Base-by-base conservation (phyloP, 2,329 filamentous ascomycete genomes). In the Fusarium incarnatum region DNA sequence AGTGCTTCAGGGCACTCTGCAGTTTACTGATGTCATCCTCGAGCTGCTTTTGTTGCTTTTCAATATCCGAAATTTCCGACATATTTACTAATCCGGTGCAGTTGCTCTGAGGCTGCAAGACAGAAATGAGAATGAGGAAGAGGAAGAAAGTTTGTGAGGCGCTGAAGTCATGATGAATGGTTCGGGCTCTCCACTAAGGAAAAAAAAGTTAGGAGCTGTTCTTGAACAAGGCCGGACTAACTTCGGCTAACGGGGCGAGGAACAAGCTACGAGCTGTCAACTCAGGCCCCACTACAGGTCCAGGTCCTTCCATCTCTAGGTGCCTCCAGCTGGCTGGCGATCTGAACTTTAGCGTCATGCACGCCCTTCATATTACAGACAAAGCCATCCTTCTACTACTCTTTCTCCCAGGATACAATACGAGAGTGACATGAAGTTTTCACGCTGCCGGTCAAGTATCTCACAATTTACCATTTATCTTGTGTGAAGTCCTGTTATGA, bases 1-100 rank as follows among this genome's bases (percentile, higher is more conserved):
- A 99, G 82, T 97, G 91, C 67, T 90, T 89, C 56, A 98, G 85
- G 9, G 92, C 90, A 75, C 91, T 89, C 58, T 88, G 88, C 22
- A 98, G 87, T 77, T 93, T 74, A 28, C 71, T 67, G 48, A 97
- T 87, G 70, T 91, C 94, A 40, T 89, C 87, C 79, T 97, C 93
- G 10, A 98, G 89, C 65, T 90, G 86, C 71, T 87, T 83, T 18
- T 93, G 88, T 76, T 95, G 92, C 66, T 87, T 87, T 79, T 97
- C 94, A 44, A 97, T 86, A 75, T 91, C 87, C 46, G 88, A 85
- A 56, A 85, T 85, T 71, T 88, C 84, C 70, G 80, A 74, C 84
- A 86, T 86, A 52, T 60, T 70, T 73, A 37, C 53, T 66, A 67
- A 57, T 64, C 53, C 42, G 41, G 50, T 22, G 46, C 60, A 64